Conservation (phyloP, 129 eudicot genomes). For the Flaveria brownii region DNA sequence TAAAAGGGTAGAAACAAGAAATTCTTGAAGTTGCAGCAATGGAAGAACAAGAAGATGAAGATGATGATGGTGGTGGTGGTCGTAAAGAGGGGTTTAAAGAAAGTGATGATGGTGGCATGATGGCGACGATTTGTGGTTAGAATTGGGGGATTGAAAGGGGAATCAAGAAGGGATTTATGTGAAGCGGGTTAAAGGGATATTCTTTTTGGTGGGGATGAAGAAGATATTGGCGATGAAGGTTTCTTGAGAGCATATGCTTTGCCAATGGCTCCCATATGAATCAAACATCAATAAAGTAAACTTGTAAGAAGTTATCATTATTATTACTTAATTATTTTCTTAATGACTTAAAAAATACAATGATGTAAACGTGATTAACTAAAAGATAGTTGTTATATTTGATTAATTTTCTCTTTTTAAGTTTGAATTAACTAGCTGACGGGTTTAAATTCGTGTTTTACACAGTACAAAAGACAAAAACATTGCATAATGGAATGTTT, state of each 20-base stretch:
- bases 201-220: conserved; percentile 12
- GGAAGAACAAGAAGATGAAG: conserved; percentile 26
- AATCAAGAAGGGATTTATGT: not conserved
- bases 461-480: too few species aligned
- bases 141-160: conserved; percentile 14
- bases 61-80: conserved; percentile 25
- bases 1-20: conserved; percentile 32
- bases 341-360: too few species aligned
- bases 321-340: too few species aligned
- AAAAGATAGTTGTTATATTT: too few species aligned
- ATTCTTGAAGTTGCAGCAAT: conserved; percentile 23
- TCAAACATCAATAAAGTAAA: too few species aligned
- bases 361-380: too few species aligned
- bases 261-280: too few species aligned
- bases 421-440: too few species aligned
- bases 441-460: too few species aligned
- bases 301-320: too few species aligned
- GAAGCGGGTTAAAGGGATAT: conserved; percentile 26
- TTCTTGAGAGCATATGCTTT: conserved; percentile 29
- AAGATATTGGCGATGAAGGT: not conserved
- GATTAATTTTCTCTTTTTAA: too few species aligned
- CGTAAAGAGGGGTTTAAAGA: conserved; percentile 50
- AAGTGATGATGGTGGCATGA: conserved; percentile 53
- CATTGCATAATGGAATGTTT: too few species aligned
- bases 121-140: conserved; percentile 5